phyloP scores from a whole-genome alignment of 805 yeast genomes.

The Cyberlindnera maritima region DNA sequence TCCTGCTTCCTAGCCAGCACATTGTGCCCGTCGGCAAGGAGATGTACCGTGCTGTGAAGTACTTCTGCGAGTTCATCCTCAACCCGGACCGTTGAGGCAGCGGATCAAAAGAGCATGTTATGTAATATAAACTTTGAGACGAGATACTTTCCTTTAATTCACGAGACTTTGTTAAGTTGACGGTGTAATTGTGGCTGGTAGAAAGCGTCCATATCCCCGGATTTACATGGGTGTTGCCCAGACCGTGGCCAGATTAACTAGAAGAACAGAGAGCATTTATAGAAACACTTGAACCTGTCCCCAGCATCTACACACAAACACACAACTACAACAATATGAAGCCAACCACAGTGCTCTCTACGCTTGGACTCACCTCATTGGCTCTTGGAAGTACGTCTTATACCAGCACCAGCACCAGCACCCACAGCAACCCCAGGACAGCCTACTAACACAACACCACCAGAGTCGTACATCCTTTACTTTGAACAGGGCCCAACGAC shows the following conservation, averaged over 20 bases:
- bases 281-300: no score
- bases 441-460: background rate
- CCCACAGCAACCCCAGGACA: constrained; percentile 1
- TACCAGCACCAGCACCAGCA: no score
- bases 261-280: background rate
- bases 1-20: constrained; percentile 65
- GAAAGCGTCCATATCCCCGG: background rate
- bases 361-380: background rate
- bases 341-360: background rate
- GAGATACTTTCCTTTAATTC: no score
- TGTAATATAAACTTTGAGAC: no score
- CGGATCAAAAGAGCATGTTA: no score
- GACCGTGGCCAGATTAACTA: background rate
- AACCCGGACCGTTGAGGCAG: constrained; percentile 35
- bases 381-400: constrained; percentile 11
- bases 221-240: background rate
- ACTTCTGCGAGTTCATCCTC: constrained; percentile 53
- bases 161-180: no score
- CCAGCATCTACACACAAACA: background rate
- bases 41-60: constrained; percentile 62
- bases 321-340: background rate
- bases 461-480: constrained; percentile 26
- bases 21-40: constrained; percentile 79
- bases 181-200: no score
- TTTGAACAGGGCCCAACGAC: constrained; percentile 30